Percentiles rank a stretch among this genome's conserved stretches.
These are phyloP conservation scores for Boletus subparvulus DNA, from an alignment of 768 basidiomycete genomes.

Conservation along the genomic window DNA sequence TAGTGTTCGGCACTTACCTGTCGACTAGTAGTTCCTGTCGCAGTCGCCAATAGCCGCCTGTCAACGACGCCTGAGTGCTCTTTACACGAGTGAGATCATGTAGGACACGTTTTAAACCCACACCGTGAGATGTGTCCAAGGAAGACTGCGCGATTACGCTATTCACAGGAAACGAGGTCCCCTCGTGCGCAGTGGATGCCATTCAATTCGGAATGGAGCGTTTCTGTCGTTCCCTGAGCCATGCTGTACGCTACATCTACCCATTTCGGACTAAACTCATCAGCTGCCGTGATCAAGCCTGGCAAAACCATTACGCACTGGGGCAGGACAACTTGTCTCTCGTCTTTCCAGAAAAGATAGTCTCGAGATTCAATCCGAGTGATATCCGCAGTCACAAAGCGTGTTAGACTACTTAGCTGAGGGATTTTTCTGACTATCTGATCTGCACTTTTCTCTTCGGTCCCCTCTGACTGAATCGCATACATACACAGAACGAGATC, in stretches of 20 bases:
- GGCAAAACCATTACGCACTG: too few species aligned
- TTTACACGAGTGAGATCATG: constrained; percentile 4
- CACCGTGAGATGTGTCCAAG: constrained; percentile 16
- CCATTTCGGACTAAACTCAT: background rate
- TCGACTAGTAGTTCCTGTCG: background rate
- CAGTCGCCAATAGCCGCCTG: background rate
- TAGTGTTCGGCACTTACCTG: constrained; percentile 1
- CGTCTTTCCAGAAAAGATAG: too few species aligned
- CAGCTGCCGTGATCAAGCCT: too few species aligned
- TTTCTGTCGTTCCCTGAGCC: constrained; percentile 1
- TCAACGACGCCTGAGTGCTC: background rate
- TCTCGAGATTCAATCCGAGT: background rate
- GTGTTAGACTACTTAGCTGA: constrained; percentile 23
- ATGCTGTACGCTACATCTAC: background rate
- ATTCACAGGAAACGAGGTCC: constrained; percentile 26
- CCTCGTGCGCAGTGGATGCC: constrained; percentile 24
- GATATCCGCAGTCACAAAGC: constrained; percentile 27
- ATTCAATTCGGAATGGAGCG: constrained; percentile 3
- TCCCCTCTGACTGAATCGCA: too few species aligned
- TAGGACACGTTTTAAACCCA: constrained; percentile 15
- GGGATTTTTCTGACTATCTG: too few species aligned
- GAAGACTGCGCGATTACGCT: constrained; percentile 24
- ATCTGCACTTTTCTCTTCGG: too few species aligned
- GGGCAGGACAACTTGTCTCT: too few species aligned
- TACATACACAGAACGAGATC: too few species aligned